phyloP scores from a whole-genome alignment of 2,329 filamentous ascomycete species.

The Fusarium agapanthi region DNA sequence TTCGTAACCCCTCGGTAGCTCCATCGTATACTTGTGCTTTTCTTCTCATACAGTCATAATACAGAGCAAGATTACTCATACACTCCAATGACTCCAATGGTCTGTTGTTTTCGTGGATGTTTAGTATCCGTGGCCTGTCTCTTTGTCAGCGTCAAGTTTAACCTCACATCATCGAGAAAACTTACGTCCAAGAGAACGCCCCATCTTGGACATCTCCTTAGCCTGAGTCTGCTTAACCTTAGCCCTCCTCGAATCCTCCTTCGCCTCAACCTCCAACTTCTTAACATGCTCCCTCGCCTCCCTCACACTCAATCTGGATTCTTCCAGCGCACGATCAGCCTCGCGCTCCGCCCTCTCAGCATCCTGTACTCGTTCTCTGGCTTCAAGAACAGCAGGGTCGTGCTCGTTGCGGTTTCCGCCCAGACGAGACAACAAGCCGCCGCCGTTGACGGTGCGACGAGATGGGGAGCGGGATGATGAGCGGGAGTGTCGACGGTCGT shows the following conservation, averaged over 20 bases:
- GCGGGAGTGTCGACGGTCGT: conserved; percentile 17
- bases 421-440: conserved; percentile 56
- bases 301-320: conserved; percentile 65
- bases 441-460: conserved; percentile 23
- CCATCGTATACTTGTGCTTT: conserved; percentile 4
- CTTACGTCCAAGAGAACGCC: conserved; percentile 74
- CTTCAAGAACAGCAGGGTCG: conserved; percentile 69
- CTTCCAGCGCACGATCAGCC: conserved; percentile 69
- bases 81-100: background rate
- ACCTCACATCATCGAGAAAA: conserved; percentile 25
- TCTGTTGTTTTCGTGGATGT: fast-evolving
- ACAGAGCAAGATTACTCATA: background rate
- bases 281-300: conserved; percentile 72
- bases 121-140: conserved; percentile 27
- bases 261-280: conserved; percentile 70
- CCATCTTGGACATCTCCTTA: conserved; percentile 71
- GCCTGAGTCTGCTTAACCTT: conserved; percentile 76
- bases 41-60: conserved; percentile 17
- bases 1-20: background rate
- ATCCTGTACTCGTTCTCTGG: conserved; percentile 67
- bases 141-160: background rate
- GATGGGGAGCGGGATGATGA: conserved; percentile 21
- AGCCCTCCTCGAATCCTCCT: conserved; percentile 69
- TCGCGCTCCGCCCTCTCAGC: conserved; percentile 72
- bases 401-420: conserved; percentile 53